phyloP scores from a whole-genome alignment of 306 rosid genomes.

The Rosa lucieae region DNA sequence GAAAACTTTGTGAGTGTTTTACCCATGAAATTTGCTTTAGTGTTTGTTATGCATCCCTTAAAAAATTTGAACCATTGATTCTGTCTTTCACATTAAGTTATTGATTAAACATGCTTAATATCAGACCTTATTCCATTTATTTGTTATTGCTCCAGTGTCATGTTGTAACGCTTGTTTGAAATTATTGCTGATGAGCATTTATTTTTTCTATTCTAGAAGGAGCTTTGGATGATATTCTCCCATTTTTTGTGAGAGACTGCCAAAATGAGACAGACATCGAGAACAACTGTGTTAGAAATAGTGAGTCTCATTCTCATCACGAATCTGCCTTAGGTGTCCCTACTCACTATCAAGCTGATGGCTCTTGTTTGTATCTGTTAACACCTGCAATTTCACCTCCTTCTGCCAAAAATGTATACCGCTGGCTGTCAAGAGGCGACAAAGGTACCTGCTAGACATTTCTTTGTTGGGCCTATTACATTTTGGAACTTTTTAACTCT shows the following conservation, averaged over 20 bases:
- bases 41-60: background rate
- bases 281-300: constrained; percentile 27
- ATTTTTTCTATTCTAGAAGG: constrained; percentile 48
- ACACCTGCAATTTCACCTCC: constrained; percentile 79
- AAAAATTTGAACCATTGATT: background rate
- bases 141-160: background rate
- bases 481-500: constrained; percentile 11
- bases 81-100: background rate
- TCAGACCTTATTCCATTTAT: background rate
- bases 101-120: constrained; percentile 4
- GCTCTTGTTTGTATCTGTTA: constrained; percentile 60
- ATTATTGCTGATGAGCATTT: constrained; percentile 30
- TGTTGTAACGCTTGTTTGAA: constrained; percentile 23
- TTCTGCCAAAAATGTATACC: constrained; percentile 46
- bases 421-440: constrained; percentile 63
- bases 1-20: background rate
- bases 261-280: constrained; percentile 35
- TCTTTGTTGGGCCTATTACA: constrained; percentile 12
- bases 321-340: constrained; percentile 43
- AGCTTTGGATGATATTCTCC: constrained; percentile 53
- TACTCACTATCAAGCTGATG: constrained; percentile 76
- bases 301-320: constrained; percentile 37
- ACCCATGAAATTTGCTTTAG: background rate
- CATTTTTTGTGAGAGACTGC: constrained; percentile 42
- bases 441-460: constrained; percentile 46